Base-by-base conservation (phyloP, 371 early-diverging fungal species). In the Mycotypha africana region DNA sequence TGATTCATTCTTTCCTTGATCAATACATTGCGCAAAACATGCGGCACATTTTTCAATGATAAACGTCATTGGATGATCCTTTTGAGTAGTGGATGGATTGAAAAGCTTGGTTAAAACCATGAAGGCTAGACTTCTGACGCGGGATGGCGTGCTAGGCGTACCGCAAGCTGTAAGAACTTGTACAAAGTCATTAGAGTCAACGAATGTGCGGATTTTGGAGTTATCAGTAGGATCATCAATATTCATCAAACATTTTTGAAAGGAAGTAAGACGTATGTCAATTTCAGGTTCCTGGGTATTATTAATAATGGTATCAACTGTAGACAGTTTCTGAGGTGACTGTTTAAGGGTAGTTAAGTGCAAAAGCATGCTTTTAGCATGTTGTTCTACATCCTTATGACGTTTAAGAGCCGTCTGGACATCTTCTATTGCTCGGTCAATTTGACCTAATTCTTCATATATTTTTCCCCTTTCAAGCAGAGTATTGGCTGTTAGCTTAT, bases 21-120 rank as follows among this genome's bases (percentile, higher is more conserved):
- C 73, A 4, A 74, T 34, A 38, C 70, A 67, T 22, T 62, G 53
- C 12, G 58, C 45, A 28, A 77, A 76, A 33, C 67, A 62, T 6
- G 54, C 56, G 10, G 64, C 70, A 20, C 67, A 63, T 10, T 67
- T 62, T 26, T 59, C 56, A 15, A 75, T 67, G 22, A 73, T 56
- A 31, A 48, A 45, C 14, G 51, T 48, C 30, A 69, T 45, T 1
- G 67, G 65, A 24, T 65, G 55, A 7, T 38, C 36, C n/a, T n/a
- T n/a, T 6, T 33, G 15, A 16, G 44, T 14, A 9, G 55, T 46
- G 2, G 59, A 51, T 32, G 60, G 63, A 22, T 65, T 66, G 16
- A 65, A 59, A 1, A 70, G 40, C 34, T 50, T 51, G 19, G 74
- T 65, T 9, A 74, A 53, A 12, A 74, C 53, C 60, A 70, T 62